Percentiles rank a stretch among this genome's conserved stretches.
Evolutionary conservation across 495 filamentous ascomycete genomes (phyloP).

Genomic region (Chlorociboria aeruginascens): DNA sequence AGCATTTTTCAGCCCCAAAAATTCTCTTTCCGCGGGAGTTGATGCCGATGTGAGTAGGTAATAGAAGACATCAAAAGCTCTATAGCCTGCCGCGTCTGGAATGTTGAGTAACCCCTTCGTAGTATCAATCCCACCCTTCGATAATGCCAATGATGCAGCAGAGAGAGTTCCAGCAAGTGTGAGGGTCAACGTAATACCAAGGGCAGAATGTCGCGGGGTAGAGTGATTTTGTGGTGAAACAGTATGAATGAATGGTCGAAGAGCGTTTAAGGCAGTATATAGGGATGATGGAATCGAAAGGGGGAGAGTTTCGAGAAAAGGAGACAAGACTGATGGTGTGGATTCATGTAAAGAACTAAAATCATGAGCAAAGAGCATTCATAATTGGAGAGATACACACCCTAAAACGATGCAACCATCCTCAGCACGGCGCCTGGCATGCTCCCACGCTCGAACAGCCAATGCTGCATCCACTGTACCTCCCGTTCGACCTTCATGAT

Average conservation of each 20-base stretch:
- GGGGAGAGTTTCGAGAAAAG: slow-evolving; percentile 72
- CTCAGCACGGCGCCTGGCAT: slow-evolving; percentile 87
- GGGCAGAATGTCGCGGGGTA: slow-evolving; percentile 64
- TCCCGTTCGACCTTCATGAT: slow-evolving; percentile 52
- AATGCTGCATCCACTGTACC: slow-evolving; percentile 73
- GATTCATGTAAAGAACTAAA: slow-evolving; percentile 76
- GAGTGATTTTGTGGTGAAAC: slow-evolving; percentile 86
- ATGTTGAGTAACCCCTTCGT: slow-evolving; percentile 69
- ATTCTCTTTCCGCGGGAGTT: slow-evolving; percentile 82
- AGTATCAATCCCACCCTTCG: slow-evolving; percentile 81
- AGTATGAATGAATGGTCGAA: slow-evolving; percentile 76
- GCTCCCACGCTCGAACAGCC: slow-evolving; percentile 84
- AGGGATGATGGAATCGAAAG: slow-evolving; percentile 60
- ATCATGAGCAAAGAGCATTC: slow-evolving; percentile 3
- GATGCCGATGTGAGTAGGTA: slow-evolving; percentile 86
- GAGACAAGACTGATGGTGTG: slow-evolving; percentile 69
- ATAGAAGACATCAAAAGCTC: slow-evolving; percentile 98
- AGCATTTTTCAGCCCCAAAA: slow-evolving; percentile 70
- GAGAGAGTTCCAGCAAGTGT: slow-evolving; percentile 69
- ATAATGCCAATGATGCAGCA: slow-evolving; percentile 63
- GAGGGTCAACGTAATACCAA: slow-evolving; percentile 71
- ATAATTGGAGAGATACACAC: slow-evolving; percentile 33
- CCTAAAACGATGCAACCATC: slow-evolving; percentile 87
- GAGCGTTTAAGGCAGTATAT: slow-evolving; percentile 60
- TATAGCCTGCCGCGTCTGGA: slow-evolving; percentile 65